These are phyloP conservation scores for Symbiotaphrina buchneri DNA, from an alignment of 495 filamentous ascomycete genomes.

Conservation along the genomic window DNA sequence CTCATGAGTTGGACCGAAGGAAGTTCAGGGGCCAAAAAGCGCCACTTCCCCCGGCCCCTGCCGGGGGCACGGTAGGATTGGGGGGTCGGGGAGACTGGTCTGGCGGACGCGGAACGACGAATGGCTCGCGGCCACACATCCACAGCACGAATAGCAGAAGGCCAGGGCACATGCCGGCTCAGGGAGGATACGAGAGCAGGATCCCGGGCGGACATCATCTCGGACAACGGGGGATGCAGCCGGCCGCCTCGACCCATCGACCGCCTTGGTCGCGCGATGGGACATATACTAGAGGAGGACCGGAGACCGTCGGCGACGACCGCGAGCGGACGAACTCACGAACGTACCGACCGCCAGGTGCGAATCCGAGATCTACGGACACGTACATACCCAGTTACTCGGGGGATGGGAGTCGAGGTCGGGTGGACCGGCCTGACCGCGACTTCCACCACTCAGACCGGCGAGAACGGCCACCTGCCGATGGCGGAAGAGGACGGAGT, in stretches of 20 bases:
- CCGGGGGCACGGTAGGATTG: constrained; percentile 67
- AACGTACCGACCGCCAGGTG: too few relatives aligned
- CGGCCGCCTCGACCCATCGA: neutral
- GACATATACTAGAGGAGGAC: constrained; percentile 2
- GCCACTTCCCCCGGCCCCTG: constrained; percentile 67
- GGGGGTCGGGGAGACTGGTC: constrained; percentile 40
- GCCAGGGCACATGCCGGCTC: constrained; percentile 2
- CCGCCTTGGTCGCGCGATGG: neutral
- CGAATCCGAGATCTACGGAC: too few relatives aligned
- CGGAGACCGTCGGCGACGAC: neutral
- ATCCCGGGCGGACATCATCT: neutral
- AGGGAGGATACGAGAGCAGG: neutral
- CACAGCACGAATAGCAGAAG: constrained; percentile 2
- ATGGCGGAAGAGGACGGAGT: constrained; percentile 9
- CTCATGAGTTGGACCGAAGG: constrained; percentile 82
- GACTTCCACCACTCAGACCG: constrained; percentile 2
- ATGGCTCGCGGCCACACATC: constrained; percentile 3
- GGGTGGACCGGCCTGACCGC: constrained; percentile 1
- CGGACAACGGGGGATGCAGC: neutral
- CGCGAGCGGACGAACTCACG: too few relatives aligned
- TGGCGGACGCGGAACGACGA: constrained; percentile 13
- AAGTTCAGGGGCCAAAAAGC: constrained; percentile 65
- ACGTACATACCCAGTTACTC: constrained; percentile 5
- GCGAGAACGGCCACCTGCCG: neutral
- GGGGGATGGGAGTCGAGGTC: neutral